Conservation (phyloP, 192 early-diverging fungal genomes). For the Phycomyces nitens region DNA sequence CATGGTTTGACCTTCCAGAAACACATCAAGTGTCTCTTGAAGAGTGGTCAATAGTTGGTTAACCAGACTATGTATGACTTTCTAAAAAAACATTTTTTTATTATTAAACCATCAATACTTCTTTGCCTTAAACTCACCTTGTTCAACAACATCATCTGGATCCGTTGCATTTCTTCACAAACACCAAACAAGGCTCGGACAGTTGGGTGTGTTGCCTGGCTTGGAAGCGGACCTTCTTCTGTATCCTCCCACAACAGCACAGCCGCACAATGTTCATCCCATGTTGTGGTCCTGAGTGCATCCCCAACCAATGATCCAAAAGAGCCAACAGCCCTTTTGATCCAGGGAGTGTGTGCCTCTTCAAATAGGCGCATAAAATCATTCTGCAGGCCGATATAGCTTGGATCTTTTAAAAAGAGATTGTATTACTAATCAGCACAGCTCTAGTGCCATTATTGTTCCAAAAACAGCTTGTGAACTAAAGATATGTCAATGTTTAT, state of each 20-base stretch:
- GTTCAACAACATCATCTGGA: slow-evolving; percentile 44
- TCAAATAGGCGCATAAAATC: slow-evolving; percentile 37
- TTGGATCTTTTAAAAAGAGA: slow-evolving; percentile 27
- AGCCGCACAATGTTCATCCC: slow-evolving; percentile 41
- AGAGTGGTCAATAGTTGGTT: not conserved
- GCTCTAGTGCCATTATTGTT: too few species aligned
- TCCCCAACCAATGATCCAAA: slow-evolving; percentile 25
- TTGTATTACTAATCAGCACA: too few species aligned
- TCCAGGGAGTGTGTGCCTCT: slow-evolving; percentile 43
- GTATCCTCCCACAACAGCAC: slow-evolving; percentile 44
- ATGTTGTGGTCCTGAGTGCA: slow-evolving; percentile 28
- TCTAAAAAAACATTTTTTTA: too few species aligned
- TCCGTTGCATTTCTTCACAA: slow-evolving; percentile 42
- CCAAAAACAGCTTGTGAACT: too few species aligned
- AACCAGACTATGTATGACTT: slow-evolving; percentile 4
- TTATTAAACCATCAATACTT: too few species aligned
- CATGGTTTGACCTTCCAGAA: not conserved
- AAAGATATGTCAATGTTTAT: too few species aligned
- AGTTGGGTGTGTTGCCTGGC: slow-evolving; percentile 38
- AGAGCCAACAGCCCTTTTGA: slow-evolving; percentile 18
- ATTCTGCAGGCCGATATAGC: slow-evolving; percentile 26
- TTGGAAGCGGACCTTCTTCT: slow-evolving; percentile 35
- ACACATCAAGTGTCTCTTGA: slow-evolving; percentile 3
- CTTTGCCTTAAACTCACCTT: too few species aligned
- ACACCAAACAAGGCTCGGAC: slow-evolving; percentile 40